Conservation (phyloP, 345 rosid genomes). For the Brassica incana region DNA sequence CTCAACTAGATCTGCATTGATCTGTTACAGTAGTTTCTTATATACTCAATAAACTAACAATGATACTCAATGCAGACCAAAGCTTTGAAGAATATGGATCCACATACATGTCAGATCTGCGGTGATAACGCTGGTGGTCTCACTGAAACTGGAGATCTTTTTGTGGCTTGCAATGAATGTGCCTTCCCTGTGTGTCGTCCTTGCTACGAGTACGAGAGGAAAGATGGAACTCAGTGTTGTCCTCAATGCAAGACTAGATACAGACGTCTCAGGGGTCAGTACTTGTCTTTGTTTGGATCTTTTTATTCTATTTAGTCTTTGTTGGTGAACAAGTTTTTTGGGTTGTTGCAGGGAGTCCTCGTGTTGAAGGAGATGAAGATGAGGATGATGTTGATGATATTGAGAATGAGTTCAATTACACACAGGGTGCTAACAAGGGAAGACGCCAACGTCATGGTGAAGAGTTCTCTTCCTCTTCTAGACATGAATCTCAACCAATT, state of each 20-base stretch:
- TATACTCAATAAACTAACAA: not conserved
- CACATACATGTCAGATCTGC: conserved; percentile 86
- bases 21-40: no score
- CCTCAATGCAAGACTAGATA: conserved; percentile 98
- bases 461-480: conserved; percentile 79
- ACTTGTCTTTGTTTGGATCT: not conserved
- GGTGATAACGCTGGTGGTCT: conserved; percentile 82
- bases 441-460: conserved; percentile 51
- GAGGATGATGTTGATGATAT: conserved; percentile 85
- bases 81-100: conserved; percentile 61
- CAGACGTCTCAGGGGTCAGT: conserved; percentile 71
- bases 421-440: conserved; percentile 57
- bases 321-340: not conserved
- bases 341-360: conserved; percentile 62
- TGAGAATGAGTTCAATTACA: conserved; percentile 82
- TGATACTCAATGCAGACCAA: conserved; percentile 53
- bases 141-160: conserved; percentile 61
- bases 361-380: conserved; percentile 86
- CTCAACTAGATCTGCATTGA: not conserved
- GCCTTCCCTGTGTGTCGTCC: conserved; percentile 95
- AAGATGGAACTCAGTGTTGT: conserved; percentile 92
- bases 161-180: conserved; percentile 95
- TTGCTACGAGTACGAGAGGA: conserved; percentile 93
- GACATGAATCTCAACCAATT: conserved; percentile 83
- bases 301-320: not conserved